Base-by-base conservation (phyloP, 2,329 filamentous ascomycete genomes). In the Hypomyces perniciosus region DNA sequence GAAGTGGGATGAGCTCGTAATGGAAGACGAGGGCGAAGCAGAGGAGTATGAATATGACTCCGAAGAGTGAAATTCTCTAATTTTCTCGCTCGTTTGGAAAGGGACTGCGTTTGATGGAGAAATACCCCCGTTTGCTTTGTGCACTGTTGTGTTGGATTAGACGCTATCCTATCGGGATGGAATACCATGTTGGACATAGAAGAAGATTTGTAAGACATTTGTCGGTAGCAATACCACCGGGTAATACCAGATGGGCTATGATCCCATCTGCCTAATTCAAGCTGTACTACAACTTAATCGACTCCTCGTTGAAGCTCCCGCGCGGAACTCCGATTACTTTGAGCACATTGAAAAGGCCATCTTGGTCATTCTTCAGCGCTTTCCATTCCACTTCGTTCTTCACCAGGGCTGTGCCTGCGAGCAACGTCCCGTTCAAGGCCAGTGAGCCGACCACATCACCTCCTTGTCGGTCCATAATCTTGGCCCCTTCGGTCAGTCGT, bases 331-430 rank as follows among this genome's bases (percentile, higher is more conserved):
- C 69, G 50, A 72, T 65, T 20, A 8, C 37, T 31, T 31, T 29
- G 7, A 70, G 50, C 3, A 64, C 58, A 8, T 51, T 47, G 5
- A 31, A 43, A 5, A 68, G 42, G n/a, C 38, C 50, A 1, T 52
- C 52, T 0, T 61, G 60, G 10, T 40, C 41, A 6, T 64, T 64
- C 50, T 68, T 67, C 46, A 85, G 56, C 1, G 71, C 72, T 52
- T 81, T 68, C 79, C 80, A 84, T 63, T 84, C 80, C 3, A 62
- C 65, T 58, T 78, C 65, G 29, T 63, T 80, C 67, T 84, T 85
- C 12, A 85, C 81, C 48, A 85, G 66, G 28, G 81, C 78, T 8
- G 81, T 85, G 6, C 82, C 82, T 8, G 81, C 82, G 54, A 85
- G 62, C n/a, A 85, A 64, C 0, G 82, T 84, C 3, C 82, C 82